Evolutionary conservation across 2,329 filamentous ascomycete genomes (phyloP), one percentile per base, ranked within the genome.

Genomic region (Colletotrichum tamarilloi): DNA sequence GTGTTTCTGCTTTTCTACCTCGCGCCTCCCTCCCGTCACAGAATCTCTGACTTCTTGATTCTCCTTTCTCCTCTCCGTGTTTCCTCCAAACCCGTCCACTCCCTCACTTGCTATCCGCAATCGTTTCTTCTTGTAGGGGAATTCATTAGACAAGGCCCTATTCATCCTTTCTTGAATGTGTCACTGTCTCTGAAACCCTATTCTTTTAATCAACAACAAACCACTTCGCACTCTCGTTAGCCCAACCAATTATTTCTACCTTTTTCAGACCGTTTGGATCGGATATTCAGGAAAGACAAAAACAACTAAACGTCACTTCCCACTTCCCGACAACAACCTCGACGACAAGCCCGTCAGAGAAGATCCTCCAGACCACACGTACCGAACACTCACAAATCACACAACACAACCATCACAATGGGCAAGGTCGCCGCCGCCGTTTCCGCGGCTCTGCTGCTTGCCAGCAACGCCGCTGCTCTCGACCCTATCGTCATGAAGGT

Each of bases 401-500:
- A 32, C 35, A 46, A 32, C 42, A 30, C 26, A 3, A 62, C 26
- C 55, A 56, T 60, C 62, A 68, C 32, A 56, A 76, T 76, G 74
- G 69, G 65, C 32, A 70, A 75, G 53, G 60, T 75, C 58, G 49
- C 67, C 35, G 6, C 77, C 32, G 67, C 73, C 58, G 67, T 83
- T 72, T 79, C 84, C 56, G 79, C 86, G 75, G 81, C 85, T 68
- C 77, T 87, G 74, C 78, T 84, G 73, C 83, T 84, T 74, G 80
- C 85, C 67, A 81, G 83, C 76, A 78, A 85, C 35, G 83, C 83
- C 64, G 83, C 83, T 58, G 83, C 85, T 72, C 80, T 89, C 32
- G 84, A 91, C 77, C 87, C 91, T 74, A 92, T 93, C 78, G 84
- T 90, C 77, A 91, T 91, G 87, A 95, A 95, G 89, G 92, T 92